Conservation (phyloP, 331 rosid genomes). For the Malus hybrid region DNA sequence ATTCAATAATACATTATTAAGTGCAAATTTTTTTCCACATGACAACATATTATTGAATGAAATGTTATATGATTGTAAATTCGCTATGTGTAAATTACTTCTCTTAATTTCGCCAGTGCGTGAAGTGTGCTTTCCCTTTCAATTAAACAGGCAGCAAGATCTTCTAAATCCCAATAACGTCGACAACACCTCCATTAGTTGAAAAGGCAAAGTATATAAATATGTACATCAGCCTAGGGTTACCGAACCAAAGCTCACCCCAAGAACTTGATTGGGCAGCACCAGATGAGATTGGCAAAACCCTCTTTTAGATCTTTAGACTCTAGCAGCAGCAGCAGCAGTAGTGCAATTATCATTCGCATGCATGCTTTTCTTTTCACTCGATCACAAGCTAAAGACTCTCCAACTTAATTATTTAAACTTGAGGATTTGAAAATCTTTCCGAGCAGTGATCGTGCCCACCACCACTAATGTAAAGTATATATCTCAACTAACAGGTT, state of each 20-base stretch:
- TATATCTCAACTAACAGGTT: neutral
- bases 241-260: neutral
- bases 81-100: too few species aligned
- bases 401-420: neutral
- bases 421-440: neutral
- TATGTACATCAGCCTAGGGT: neutral
- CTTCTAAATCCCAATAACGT: slow-evolving; percentile 35
- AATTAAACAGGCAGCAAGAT: slow-evolving; percentile 22
- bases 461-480: neutral
- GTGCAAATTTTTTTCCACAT: too few species aligned
- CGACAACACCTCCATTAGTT: slow-evolving; percentile 23
- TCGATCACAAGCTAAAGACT: too few species aligned
- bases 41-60: too few species aligned
- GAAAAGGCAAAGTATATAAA: neutral
- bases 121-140: slow-evolving; percentile 24
- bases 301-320: neutral
- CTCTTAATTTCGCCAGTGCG: neutral
- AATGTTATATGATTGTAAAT: too few species aligned
- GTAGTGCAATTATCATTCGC: neutral
- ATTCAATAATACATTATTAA: too few species aligned
- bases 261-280: neutral
- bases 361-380: slow-evolving; percentile 7
- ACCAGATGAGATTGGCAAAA: neutral
- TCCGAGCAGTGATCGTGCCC: neutral
- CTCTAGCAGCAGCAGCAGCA: neutral